A percentile compares a stretch with the other conserved stretches of the same genome.
phyloP scores from a whole-genome alignment of 1,284 basidiomycete species.

The Ustilago xerochloae region DNA sequence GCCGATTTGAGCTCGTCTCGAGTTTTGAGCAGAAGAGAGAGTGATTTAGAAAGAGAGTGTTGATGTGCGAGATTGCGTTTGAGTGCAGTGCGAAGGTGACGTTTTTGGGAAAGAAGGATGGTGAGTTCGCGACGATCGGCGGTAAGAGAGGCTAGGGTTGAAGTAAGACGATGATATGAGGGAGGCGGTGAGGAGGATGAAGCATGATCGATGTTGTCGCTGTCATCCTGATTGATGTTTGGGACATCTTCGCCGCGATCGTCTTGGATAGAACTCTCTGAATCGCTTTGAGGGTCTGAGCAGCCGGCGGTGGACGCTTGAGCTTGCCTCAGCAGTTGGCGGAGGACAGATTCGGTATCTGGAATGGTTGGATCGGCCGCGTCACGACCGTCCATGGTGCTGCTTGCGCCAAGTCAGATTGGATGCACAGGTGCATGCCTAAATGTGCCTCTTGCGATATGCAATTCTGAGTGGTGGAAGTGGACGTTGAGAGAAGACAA shows the following conservation, averaged over 20 bases:
- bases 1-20: slow-evolving; percentile 34
- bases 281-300: background rate
- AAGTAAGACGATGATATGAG: slow-evolving; percentile 9
- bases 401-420: background rate
- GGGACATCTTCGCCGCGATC: background rate
- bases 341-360: slow-evolving; percentile 24
- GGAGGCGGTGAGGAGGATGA: background rate
- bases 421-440: too few species aligned
- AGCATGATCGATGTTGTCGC: background rate
- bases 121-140: slow-evolving; percentile 34
- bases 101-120: slow-evolving; percentile 10
- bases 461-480: too few species aligned
- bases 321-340: slow-evolving; percentile 34
- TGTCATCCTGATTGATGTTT: background rate
- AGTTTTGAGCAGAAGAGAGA: slow-evolving; percentile 8
- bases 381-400: slow-evolving; percentile 33
- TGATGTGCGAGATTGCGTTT: slow-evolving; percentile 21
- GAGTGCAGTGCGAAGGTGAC: slow-evolving; percentile 8
- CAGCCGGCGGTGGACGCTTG: too few species aligned
- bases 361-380: slow-evolving; percentile 14
- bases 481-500: too few species aligned
- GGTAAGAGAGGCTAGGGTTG: slow-evolving; percentile 19
- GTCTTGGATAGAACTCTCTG: background rate
- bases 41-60: slow-evolving; percentile 14
- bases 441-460: too few species aligned